Conservation (phyloP, 2,329 filamentous ascomycete species). For the Ophiocordyceps camponoti-floridani region DNA sequence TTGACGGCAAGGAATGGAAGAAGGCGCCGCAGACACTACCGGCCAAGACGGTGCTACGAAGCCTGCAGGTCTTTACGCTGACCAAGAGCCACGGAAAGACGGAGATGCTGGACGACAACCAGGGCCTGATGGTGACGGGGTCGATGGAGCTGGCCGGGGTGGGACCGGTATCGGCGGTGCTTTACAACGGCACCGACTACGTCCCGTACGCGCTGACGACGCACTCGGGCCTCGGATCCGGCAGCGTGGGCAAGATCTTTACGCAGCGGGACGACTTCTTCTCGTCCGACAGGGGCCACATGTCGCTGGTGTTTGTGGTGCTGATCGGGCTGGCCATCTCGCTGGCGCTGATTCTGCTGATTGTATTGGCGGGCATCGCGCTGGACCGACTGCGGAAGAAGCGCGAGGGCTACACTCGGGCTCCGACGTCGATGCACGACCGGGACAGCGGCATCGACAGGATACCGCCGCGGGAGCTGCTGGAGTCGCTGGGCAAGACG, state of each 20-base stretch:
- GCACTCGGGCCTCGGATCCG: slow-evolving; percentile 42
- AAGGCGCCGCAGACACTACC: slow-evolving; percentile 46
- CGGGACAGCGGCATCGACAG: slow-evolving; percentile 38
- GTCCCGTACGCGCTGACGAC: slow-evolving; percentile 68
- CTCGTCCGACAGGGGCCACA: slow-evolving; percentile 32
- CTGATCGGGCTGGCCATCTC: slow-evolving; percentile 67
- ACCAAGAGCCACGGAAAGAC: slow-evolving; percentile 47
- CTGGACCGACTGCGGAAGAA: slow-evolving; percentile 61
- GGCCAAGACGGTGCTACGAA: slow-evolving; percentile 49
- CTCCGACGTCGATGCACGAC: slow-evolving; percentile 48
- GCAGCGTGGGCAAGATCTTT: slow-evolving; percentile 68
- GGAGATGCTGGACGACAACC: slow-evolving; percentile 43
- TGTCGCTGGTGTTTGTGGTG: slow-evolving; percentile 61
- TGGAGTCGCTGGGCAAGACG: slow-evolving; percentile 32
- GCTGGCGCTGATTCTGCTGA: slow-evolving; percentile 56
- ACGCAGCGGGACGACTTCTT: slow-evolving; percentile 69
- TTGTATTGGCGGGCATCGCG: slow-evolving; percentile 58
- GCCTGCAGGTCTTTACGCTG: slow-evolving; percentile 65
- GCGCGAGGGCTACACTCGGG: slow-evolving; percentile 65
- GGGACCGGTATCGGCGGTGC: slow-evolving; percentile 66
- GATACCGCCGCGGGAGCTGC: slow-evolving; percentile 42
- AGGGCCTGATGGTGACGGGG: slow-evolving; percentile 72
- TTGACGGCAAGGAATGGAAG: slow-evolving; percentile 55
- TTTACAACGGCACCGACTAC: slow-evolving; percentile 71
- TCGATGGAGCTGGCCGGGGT: slow-evolving; percentile 57